A percentile compares a stretch with the other conserved stretches of the same genome.
Evolutionary conservation across 2,329 filamentous ascomycete species (phyloP).

Genomic region (Fusarium coicis): DNA sequence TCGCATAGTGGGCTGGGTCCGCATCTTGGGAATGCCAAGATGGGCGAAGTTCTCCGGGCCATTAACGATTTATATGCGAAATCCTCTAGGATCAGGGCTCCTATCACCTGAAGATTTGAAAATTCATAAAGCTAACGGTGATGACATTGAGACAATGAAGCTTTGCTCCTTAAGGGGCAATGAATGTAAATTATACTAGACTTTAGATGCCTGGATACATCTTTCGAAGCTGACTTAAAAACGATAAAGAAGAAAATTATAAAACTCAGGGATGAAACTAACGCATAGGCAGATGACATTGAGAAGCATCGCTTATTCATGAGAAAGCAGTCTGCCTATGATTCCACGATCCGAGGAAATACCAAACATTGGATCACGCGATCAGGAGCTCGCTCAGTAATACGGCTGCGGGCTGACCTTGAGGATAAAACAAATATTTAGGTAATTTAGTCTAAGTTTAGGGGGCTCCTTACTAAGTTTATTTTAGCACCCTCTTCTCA

Average conservation of each 20-base stretch:
- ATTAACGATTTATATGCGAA: too few species aligned
- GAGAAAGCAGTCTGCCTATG: not conserved
- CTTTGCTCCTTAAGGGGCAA: too few species aligned
- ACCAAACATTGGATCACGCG: not conserved
- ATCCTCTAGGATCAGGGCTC: too few species aligned
- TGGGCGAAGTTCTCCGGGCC: too few species aligned
- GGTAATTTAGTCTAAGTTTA: not conserved
- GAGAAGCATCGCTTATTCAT: not conserved
- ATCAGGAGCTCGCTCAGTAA: slow-evolving; percentile 1
- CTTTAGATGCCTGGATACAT: not conserved
- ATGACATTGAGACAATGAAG: too few species aligned
- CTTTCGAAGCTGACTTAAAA: not conserved
- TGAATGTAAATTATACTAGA: not conserved
- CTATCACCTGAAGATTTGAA: too few species aligned
- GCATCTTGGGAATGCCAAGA: not conserved
- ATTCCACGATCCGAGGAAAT: slow-evolving; percentile 23
- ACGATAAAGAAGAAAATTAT: not conserved
- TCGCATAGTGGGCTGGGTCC: not conserved
- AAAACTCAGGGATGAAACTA: not conserved
- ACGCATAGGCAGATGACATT: too few species aligned
- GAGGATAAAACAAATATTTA: not conserved
- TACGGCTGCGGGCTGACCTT: not conserved
- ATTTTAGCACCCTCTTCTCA: not conserved
- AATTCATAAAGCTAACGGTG: too few species aligned
- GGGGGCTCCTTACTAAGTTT: not conserved